Percentiles rank a stretch among this genome's conserved stretches.
Evolutionary conservation across 192 early-diverging fungal genomes (phyloP).

Genomic region (Coemansia pectinata): DNA sequence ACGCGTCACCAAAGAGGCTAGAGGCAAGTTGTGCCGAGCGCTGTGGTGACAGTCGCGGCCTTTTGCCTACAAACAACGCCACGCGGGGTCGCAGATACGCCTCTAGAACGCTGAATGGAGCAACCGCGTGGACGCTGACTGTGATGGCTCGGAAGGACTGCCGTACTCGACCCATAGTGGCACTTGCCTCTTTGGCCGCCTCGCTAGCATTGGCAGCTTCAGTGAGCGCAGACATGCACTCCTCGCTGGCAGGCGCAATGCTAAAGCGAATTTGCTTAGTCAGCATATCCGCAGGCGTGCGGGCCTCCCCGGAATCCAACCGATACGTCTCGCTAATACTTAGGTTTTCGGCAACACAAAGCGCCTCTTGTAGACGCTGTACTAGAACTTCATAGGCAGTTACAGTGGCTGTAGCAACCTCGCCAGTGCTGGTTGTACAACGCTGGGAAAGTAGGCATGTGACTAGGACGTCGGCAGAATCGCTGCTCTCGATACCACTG

Average conservation of each 20-base stretch:
- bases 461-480: background rate
- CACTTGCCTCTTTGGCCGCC: background rate
- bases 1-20: background rate
- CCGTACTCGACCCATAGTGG: constrained; percentile 20
- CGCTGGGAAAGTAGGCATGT: background rate
- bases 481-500: constrained; percentile 20
- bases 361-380: constrained; percentile 66
- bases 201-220: constrained; percentile 50
- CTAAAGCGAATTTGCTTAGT: constrained; percentile 74
- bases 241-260: constrained; percentile 55
- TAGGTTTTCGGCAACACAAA: constrained; percentile 64
- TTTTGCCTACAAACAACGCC: constrained; percentile 18
- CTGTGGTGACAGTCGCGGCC: background rate
- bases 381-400: constrained; percentile 61
- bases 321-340: constrained; percentile 64
- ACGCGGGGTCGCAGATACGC: constrained; percentile 74
- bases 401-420: background rate
- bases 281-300: constrained; percentile 65
- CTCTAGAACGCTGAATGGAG: constrained; percentile 77
- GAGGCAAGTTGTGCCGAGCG: background rate
- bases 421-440: background rate
- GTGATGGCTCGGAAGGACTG: constrained; percentile 52
- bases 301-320: constrained; percentile 32
- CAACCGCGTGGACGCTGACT: constrained; percentile 84
- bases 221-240: background rate